Evolutionary conservation across 495 filamentous ascomycete species (phyloP), one percentile per base, ranked within the genome.

Genomic region (Tuber microsphaerosporum): DNA sequence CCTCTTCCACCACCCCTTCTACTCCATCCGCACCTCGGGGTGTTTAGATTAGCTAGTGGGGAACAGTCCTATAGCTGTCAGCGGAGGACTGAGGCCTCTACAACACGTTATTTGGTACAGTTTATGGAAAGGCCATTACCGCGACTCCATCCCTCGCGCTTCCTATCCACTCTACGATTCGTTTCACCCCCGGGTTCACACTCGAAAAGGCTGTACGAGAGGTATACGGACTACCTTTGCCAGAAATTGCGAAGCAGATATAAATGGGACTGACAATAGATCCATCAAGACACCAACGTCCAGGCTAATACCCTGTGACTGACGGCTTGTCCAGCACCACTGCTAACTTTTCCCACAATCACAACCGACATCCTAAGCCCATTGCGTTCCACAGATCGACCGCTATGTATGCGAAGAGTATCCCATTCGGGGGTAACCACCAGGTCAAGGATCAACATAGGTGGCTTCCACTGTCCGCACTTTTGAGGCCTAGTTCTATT

Each of bases 111-210:
- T 78, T 75, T 2, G 48, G 56, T 31, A 41, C 61, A 12, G 22
- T 9, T 45, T 39, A 26, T 22, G 76, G 76, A 48, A 82, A 82
- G 19, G 79, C 79, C 80, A 82, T 82, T 46, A 81, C 79, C 31
- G 79, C 79, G 34, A 82, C 75, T 31, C 80, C 74, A 74, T 81
- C 80, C 26, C 51, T 75, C 4, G 80, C 73, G n/a, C 76, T 82
- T 71, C 81, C 79, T 79, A 82, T 82, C 10, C 76, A 79, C 48
- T 82, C 76, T 12, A 82, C 79, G 6, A 82, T 70, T 31, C 71
- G 45, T 44, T 79, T 81, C 17, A 79, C 80, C 43, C 81, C 71
- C 17, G 71, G 37, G 39, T 81, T 82, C 80, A 82, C 81, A 44
- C 69, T 74, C 1, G 44, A 48, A 37, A 82, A 73, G 9, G 73